Percentiles rank a stretch among this genome's conserved stretches.
Conservation (phyloP, 257 asterid species). For the Solanum chmielewskii region DNA sequence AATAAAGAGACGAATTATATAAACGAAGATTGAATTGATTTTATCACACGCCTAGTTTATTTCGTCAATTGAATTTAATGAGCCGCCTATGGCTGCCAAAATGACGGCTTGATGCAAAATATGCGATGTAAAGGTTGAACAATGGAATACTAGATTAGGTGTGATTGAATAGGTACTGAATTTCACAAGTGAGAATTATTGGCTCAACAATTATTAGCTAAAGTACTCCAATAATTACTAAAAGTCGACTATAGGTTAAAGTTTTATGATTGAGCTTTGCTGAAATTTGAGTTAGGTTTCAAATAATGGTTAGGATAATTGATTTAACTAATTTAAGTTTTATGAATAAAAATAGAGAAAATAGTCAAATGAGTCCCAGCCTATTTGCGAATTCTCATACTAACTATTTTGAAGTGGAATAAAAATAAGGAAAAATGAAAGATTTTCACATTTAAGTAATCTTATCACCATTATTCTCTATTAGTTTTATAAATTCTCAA, state of each 20-base stretch:
- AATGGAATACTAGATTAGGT: not conserved
- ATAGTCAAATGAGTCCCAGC: no score
- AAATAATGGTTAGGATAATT: not conserved
- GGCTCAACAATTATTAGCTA: not conserved
- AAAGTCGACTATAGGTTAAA: not conserved
- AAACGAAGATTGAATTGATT: not conserved
- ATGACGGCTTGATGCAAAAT: not conserved
- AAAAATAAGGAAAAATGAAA: no score
- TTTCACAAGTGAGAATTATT: not conserved
- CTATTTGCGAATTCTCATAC: no score
- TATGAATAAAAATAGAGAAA: no score
- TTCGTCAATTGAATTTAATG: not conserved
- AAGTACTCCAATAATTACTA: not conserved
- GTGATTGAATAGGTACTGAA: not conserved
- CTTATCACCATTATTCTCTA: accelerated
- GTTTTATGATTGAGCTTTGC: not conserved
- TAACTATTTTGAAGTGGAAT: no score
- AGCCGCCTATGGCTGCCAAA: not conserved
- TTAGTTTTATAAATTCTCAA: no score
- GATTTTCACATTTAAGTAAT: no score
- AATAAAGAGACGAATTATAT: not conserved
- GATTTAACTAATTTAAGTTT: not conserved
- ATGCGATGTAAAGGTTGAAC: not conserved
- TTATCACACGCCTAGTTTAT: not conserved
- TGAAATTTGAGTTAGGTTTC: not conserved